phyloP scores from a whole-genome alignment of 106 monocot genomes.

The Chionographis japonica region DNA sequence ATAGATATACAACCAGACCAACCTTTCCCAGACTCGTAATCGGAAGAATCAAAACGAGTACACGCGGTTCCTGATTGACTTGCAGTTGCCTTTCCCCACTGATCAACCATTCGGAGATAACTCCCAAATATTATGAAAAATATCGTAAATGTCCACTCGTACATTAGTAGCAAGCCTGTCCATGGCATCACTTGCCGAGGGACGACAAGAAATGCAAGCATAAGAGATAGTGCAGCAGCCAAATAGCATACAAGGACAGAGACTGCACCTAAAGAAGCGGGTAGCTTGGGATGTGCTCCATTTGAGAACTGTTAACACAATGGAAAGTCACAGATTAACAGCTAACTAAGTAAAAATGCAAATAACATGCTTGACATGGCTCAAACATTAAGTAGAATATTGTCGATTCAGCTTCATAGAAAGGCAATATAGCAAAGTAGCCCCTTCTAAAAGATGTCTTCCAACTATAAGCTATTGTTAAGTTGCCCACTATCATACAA shows the following conservation, averaged over 20 bases:
- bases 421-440: too few species aligned
- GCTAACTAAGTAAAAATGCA: too few species aligned
- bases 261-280: slow-evolving; percentile 56
- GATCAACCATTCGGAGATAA: slow-evolving; percentile 53
- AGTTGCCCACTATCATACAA: too few species aligned
- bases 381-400: too few species aligned
- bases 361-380: too few species aligned
- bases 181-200: slow-evolving; percentile 83
- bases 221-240: slow-evolving; percentile 51
- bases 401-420: too few species aligned
- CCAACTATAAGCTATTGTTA: too few species aligned
- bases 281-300: slow-evolving; percentile 44
- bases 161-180: slow-evolving; percentile 87
- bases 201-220: slow-evolving; percentile 54
- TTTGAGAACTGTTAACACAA: slow-evolving; percentile 53
- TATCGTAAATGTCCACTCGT: slow-evolving; percentile 70
- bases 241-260: slow-evolving; percentile 61
- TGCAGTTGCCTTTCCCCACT: slow-evolving; percentile 61
- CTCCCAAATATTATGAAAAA: slow-evolving; percentile 60
- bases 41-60: slow-evolving; percentile 32
- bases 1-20: slow-evolving; percentile 12
- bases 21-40: slow-evolving; percentile 75
- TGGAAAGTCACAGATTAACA: slow-evolving; percentile 1
- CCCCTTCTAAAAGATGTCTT: too few species aligned
- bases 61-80: slow-evolving; percentile 27